Evolutionary conservation across 2,329 filamentous ascomycete genomes (phyloP).

Genomic region (Sphaerulina vaccinii): DNA sequence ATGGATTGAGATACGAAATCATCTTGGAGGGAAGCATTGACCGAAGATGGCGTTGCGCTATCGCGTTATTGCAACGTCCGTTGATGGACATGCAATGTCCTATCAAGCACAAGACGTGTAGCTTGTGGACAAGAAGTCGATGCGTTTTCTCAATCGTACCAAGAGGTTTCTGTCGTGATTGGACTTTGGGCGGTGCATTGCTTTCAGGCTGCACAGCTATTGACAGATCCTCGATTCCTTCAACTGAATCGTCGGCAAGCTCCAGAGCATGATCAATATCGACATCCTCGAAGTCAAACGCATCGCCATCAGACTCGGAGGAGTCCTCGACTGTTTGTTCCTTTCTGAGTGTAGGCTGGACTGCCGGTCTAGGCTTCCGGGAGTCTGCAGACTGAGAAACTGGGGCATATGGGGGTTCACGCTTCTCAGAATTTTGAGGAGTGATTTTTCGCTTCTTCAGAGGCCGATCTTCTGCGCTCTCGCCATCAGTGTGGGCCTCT

Average conservation of each 20-base stretch:
- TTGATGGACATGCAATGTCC: conserved; percentile 76
- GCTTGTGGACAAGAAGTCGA: conserved; percentile 78
- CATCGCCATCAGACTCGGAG: conserved; percentile 46
- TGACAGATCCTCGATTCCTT: conserved; percentile 41
- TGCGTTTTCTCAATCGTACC: conserved; percentile 58
- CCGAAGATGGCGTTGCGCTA: conserved; percentile 51
- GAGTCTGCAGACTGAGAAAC: neutral
- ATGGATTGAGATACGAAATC: conserved; percentile 66
- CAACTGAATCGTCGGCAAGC: conserved; percentile 24
- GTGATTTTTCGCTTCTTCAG: conserved; percentile 31
- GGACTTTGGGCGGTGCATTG: conserved; percentile 37
- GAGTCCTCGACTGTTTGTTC: conserved; percentile 34
- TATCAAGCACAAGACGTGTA: conserved; percentile 79
- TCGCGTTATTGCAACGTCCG: conserved; percentile 71
- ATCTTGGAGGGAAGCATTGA: conserved; percentile 65
- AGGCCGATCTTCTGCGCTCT: conserved; percentile 24
- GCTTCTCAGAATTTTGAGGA: neutral
- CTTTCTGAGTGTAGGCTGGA: neutral
- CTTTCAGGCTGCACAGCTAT: conserved; percentile 41
- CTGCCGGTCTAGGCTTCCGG: neutral
- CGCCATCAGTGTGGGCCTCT: conserved; percentile 27
- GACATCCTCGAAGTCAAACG: conserved; percentile 65
- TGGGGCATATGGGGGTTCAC: neutral
- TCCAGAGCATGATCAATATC: conserved; percentile 42
- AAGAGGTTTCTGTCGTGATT: conserved; percentile 51